Percentiles rank a stretch among this genome's conserved stretches.
Conservation (phyloP, 2,329 filamentous ascomycete genomes). For the Aspergillus cejpii region DNA sequence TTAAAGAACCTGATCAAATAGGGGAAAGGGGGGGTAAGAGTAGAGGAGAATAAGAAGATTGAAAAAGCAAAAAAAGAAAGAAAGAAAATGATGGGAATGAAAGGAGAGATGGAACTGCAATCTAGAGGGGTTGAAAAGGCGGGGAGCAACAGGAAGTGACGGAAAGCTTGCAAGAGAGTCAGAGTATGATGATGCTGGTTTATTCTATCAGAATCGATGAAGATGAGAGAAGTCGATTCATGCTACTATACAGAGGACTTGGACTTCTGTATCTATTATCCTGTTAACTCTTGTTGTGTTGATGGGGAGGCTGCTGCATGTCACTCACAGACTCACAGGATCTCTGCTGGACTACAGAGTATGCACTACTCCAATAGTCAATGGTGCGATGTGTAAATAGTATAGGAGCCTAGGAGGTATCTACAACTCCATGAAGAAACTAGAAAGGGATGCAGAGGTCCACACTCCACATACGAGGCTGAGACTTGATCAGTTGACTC, state of each 20-base stretch:
- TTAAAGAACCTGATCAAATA: not conserved
- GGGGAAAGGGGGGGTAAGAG: not conserved
- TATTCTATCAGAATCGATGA: not conserved
- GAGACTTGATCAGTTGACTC: not conserved
- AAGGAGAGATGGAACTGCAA: slow-evolving; percentile 7
- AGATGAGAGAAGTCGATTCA: no score
- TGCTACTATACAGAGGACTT: no score
- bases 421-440: not conserved
- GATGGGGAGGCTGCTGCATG: not conserved
- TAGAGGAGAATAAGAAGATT: not conserved
- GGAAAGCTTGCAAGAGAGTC: slow-evolving; percentile 3
- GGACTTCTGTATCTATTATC: not conserved
- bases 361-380: slow-evolving; percentile 18
- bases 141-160: slow-evolving; percentile 8
- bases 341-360: slow-evolving; percentile 5
- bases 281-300: no score
- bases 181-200: not conserved
- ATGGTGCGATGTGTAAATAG: slow-evolving; percentile 12
- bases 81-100: slow-evolving; percentile 2
- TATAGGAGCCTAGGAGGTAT: slow-evolving; percentile 2
- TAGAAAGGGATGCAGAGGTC: slow-evolving; percentile 2
- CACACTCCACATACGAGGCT: no score
- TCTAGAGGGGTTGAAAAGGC: slow-evolving; percentile 13
- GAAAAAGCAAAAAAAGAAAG: slow-evolving; percentile 1
- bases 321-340: no score